Evolutionary conservation across 108 stramenopile genomes (phyloP).

Genomic region (Mayamaea pseudoterrestris): DNA sequence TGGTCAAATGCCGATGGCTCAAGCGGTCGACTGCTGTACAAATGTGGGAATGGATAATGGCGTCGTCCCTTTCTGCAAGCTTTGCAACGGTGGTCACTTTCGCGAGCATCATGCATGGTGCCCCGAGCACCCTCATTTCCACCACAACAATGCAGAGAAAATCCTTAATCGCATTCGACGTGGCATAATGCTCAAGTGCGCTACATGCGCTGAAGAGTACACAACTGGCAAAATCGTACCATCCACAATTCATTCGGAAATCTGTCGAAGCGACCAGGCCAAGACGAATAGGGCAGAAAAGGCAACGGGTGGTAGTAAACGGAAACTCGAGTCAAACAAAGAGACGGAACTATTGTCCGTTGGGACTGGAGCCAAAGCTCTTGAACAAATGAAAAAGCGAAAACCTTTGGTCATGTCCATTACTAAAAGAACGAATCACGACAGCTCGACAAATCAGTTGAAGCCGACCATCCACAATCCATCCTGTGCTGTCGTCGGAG

Average conservation of each 20-base stretch:
- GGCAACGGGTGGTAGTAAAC: not conserved
- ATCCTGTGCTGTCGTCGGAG: not conserved
- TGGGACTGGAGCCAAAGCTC: not conserved
- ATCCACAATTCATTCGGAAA: not conserved
- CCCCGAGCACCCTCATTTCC: conserved; percentile 12
- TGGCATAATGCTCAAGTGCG: conserved; percentile 14
- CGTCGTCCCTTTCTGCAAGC: conserved; percentile 16
- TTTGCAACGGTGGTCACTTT: conserved; percentile 13
- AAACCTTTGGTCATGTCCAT: not conserved
- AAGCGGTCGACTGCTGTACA: too few relatives aligned
- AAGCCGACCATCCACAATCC: not conserved
- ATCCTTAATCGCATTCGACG: conserved; percentile 18
- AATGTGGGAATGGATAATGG: not conserved
- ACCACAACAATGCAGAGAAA: conserved; percentile 16
- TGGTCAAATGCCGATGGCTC: too few relatives aligned
- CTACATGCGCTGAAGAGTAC: conserved; percentile 17
- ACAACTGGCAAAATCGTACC: conserved; percentile 10
- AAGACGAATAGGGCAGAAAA: not conserved
- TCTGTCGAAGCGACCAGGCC: not conserved
- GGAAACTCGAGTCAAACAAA: not conserved
- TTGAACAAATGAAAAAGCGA: not conserved
- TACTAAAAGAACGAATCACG: not conserved
- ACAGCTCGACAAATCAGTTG: not conserved
- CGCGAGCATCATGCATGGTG: conserved; percentile 37
- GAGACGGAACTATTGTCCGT: not conserved